Evolutionary conservation across 805 yeast species (phyloP), one percentile per base, ranked within the genome.

Genomic region (Starmera caribaea): DNA sequence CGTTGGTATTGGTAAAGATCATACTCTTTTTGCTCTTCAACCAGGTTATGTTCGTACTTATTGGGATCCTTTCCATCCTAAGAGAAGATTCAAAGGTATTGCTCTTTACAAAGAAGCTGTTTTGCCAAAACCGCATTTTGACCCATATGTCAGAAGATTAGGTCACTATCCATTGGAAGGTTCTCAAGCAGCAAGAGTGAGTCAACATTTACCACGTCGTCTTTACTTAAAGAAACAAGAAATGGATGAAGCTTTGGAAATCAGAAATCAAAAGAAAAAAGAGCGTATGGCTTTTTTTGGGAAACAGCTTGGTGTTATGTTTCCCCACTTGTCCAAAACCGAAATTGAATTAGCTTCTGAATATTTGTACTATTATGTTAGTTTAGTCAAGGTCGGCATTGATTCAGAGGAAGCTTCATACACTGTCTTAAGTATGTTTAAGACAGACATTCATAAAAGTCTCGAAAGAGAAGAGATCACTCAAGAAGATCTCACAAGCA

Each of bases 11-110:
- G 98, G 98, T 46, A 81, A 77, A 53, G 97, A 92, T 59, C 97
- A 89, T 60, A 90, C 98, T 2, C 73, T 92, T 28, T 87, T 70
- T 59, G 96, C 98, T 4, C 53, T 69, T 30, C 97, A 92, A 57
- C 96, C 96, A 3, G 98, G 98, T 21, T 87, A 68, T 58, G 97
- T 90, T 27, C 75, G 94, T 46, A 92, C 76, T 63, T 92, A 92
- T 62, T 65, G 81, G 44, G 96, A 92, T 66, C 97, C 98, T 5
- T 92, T 92, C 71, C 97, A 92, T 56, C 97, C 97, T 34, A 76
- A 78, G 58, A 78, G 97, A 57, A 82, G 79, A 56, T 86, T 85
- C 55, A 83, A 88, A 46, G 98, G 98, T 32, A 79, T 92, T 31
- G 88, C 95, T 0, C 69, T 92, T 38, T 65, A 64, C 31, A 70